Base-by-base conservation (phyloP, 192 early-diverging fungal genomes). In the Funneliformis geosporum region DNA sequence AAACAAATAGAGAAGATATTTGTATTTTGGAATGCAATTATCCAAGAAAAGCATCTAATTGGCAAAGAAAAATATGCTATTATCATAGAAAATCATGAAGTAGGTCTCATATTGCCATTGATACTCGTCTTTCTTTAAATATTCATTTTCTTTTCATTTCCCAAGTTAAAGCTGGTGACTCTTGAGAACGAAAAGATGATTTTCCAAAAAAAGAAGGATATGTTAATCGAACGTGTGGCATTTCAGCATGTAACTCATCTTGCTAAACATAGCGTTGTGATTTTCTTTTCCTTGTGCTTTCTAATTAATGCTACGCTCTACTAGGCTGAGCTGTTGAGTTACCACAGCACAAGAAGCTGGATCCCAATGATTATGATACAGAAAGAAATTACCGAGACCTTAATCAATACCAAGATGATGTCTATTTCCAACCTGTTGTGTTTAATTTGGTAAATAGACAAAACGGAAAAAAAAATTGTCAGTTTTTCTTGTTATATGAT, bases 91-190 rank as follows among this genome's bases (percentile, higher is more conserved):
- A 39, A 67, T 8, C 27, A 67, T 4, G 9, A 69, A 21, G 67
- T 44, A 44, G 23, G 23, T 46, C 5, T n/a, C 8, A 44, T 44
- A 10, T 70, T 70, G 5, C 6, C 5, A 69, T 44, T 69, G 42
- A 69, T 69, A 9, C 21, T 70, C 21, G 18, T 70, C 68, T 69
- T 43, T 69, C 27, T 23, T 46, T 70, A 44, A 70, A 44, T 44
- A 70, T 27, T 27, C 61, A 46, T 42, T 70, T 44, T 70, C 11
- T 70, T 25, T 70, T 69, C 67, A 40, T 43, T 70, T 70, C 42
- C 43, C 68, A 70, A 70, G 42, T 70, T 23, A 70, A 70, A 46
- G 42, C 68, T 70, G 11, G 11, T 2, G 42, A 46, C 68, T 21
- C 21, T 70, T 70, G 68, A 70, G 42, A 44, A 44, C 42, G 42